Percentiles rank a stretch among this genome's conserved stretches.
These are phyloP conservation scores for Fusarium begoniae DNA, from an alignment of 2,329 filamentous ascomycete genomes.

Conservation along the genomic window DNA sequence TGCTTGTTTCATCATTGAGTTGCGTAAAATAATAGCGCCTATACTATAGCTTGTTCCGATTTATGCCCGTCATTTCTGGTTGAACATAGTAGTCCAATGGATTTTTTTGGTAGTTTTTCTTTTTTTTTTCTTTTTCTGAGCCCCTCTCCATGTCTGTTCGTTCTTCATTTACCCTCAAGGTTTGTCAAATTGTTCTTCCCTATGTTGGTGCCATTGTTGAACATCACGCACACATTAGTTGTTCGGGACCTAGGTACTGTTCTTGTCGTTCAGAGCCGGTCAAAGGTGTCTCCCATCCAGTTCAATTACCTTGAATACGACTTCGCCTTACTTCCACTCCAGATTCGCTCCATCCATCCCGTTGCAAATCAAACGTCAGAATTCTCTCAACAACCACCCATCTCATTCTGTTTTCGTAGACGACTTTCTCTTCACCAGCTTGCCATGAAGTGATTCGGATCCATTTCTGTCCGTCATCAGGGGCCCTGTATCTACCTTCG, in stretches of 20 bases:
- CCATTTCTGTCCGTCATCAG: conserved; percentile 43
- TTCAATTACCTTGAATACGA: conserved; percentile 8
- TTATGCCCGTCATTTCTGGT: background rate
- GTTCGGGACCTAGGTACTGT: background rate
- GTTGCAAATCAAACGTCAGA: conserved; percentile 49
- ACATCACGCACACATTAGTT: background rate
- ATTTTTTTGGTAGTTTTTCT: background rate
- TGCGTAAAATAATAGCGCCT: background rate
- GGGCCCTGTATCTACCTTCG: conserved; percentile 46
- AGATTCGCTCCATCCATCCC: conserved; percentile 46
- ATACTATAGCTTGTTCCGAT: background rate
- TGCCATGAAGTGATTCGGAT: conserved; percentile 48
- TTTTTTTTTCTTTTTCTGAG: too few relatives aligned
- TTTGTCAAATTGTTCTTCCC: background rate
- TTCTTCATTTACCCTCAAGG: background rate
- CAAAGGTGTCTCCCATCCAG: background rate
- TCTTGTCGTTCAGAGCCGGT: background rate
- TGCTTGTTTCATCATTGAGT: background rate
- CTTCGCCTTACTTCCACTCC: conserved; percentile 37
- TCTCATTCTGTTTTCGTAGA: conserved; percentile 47
- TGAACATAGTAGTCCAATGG: background rate
- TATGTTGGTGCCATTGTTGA: background rate
- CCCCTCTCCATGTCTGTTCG: background rate
- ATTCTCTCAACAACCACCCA: conserved; percentile 52
- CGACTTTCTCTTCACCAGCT: conserved; percentile 39